These are phyloP conservation scores for Inga laurina DNA, from an alignment of 306 rosid genomes.

Conservation along the genomic window DNA sequence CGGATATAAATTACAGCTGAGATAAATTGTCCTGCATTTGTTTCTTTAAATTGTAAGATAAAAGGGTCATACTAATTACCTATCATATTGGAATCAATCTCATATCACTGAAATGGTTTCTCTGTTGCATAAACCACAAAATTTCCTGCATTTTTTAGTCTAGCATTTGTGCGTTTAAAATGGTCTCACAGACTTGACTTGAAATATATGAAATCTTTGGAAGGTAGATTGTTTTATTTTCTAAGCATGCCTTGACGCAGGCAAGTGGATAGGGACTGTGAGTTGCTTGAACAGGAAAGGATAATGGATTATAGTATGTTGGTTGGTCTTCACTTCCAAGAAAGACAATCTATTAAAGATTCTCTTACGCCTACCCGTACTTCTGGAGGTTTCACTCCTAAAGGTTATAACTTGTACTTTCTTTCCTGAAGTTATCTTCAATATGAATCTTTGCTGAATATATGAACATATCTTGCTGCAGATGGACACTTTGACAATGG, in stretches of 20 bases:
- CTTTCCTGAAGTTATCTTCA: not conserved
- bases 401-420: constrained; percentile 44
- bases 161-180: not conserved
- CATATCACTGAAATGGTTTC: not conserved
- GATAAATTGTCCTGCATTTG: not conserved
- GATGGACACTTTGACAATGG: constrained; percentile 36
- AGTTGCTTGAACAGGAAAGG: constrained; percentile 94
- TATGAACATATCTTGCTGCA: constrained; percentile 42
- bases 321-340: constrained; percentile 93
- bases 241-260: constrained; percentile 48
- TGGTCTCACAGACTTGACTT: not conserved
- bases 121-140: not conserved
- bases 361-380: constrained; percentile 37
- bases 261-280: constrained; percentile 96
- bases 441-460: constrained; percentile 28
- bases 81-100: not conserved
- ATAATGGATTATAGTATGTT: constrained; percentile 98
- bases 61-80: not conserved
- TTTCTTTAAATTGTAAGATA: not conserved
- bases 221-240: constrained; percentile 20
- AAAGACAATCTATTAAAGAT: constrained; percentile 43
- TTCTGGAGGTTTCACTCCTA: constrained; percentile 48
- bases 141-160: not conserved
- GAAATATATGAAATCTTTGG: constrained; percentile 1
- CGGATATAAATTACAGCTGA: not conserved